phyloP scores from a whole-genome alignment of 2,329 filamentous ascomycete genomes.

The Pyrenochaeta sp. region DNA sequence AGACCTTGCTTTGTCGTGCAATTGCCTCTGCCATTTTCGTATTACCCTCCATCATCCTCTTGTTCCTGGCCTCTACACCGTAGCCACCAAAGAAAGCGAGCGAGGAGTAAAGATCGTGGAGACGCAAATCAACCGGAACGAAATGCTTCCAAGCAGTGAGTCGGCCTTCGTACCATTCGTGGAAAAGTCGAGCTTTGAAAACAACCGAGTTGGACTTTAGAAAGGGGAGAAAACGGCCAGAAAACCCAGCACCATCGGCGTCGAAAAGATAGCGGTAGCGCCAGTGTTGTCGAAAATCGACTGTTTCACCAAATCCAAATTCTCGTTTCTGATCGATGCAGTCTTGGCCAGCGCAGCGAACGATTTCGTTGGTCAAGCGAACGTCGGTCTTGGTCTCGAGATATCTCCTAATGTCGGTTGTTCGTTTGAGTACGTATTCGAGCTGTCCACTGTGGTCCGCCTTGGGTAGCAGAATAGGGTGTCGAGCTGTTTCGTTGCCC shows the following conservation, averaged over 20 bases:
- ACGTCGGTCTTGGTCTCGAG: constrained; percentile 61
- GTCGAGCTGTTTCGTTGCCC: constrained; percentile 40
- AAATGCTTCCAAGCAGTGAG: constrained; percentile 81
- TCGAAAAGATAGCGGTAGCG: constrained; percentile 75
- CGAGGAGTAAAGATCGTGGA: constrained; percentile 76
- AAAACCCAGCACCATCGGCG: constrained; percentile 72
- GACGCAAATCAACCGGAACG: constrained; percentile 76
- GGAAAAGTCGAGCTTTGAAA: constrained; percentile 75
- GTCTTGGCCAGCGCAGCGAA: constrained; percentile 62
- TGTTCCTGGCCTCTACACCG: constrained; percentile 29
- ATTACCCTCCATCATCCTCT: constrained; percentile 34
- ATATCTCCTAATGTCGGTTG: constrained; percentile 61
- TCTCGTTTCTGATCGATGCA: constrained; percentile 62
- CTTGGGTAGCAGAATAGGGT: constrained; percentile 43
- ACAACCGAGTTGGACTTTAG: constrained; percentile 72
- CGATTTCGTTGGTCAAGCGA: constrained; percentile 65
- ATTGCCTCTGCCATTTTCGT: constrained; percentile 42
- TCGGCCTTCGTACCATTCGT: constrained; percentile 80
- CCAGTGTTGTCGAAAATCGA: constrained; percentile 66
- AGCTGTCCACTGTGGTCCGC: constrained; percentile 62
- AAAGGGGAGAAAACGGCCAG: constrained; percentile 69
- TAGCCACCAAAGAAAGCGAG: constrained; percentile 70
- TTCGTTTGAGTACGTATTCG: constrained; percentile 63
- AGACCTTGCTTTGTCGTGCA: constrained; percentile 40
- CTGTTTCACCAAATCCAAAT: constrained; percentile 55